Conservation (phyloP, 1,139 yeast species). For the Debaryomyces coudertii region DNA sequence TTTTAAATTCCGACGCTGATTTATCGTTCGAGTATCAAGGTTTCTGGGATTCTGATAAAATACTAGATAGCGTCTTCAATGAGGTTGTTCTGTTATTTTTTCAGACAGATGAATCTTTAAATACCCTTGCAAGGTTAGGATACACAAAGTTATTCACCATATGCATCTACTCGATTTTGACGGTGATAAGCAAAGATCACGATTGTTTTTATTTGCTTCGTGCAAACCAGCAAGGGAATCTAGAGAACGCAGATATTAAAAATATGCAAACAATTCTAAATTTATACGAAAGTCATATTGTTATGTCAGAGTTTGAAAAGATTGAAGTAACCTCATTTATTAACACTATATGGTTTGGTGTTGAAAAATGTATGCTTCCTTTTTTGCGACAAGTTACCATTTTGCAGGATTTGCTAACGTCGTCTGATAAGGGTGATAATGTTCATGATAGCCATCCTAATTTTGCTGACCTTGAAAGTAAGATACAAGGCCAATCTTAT, state of each 20-base stretch:
- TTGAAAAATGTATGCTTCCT: slow-evolving; percentile 37
- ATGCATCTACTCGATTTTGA: slow-evolving; percentile 24
- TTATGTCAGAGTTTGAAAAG: background rate
- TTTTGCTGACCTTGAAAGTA: slow-evolving; percentile 22
- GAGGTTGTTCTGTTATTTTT: slow-evolving; percentile 45
- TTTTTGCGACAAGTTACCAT: slow-evolving; percentile 41
- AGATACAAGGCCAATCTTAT: slow-evolving; percentile 21
- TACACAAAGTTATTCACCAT: slow-evolving; percentile 32
- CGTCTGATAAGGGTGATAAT: slow-evolving; percentile 30
- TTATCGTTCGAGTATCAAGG: slow-evolving; percentile 22
- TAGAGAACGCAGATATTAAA: background rate
- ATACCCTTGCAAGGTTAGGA: slow-evolving; percentile 35
- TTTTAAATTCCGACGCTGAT: slow-evolving; percentile 20
- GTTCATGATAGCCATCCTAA: slow-evolving; percentile 21
- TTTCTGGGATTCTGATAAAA: slow-evolving; percentile 31
- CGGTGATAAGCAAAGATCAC: slow-evolving; percentile 12
- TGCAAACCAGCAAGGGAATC: background rate
- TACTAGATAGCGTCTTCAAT: slow-evolving; percentile 37
- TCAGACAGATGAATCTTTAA: slow-evolving; percentile 49
- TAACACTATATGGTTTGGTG: slow-evolving; percentile 25
- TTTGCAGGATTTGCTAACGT: slow-evolving; percentile 38
- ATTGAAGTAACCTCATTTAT: slow-evolving; percentile 8
- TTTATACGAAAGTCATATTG: slow-evolving; percentile 5
- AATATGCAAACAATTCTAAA: slow-evolving; percentile 5
- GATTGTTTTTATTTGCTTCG: slow-evolving; percentile 8